These are phyloP conservation scores for Hirschioporus abietinus DNA, from an alignment of 768 basidiomycete species.

Conservation along the genomic window DNA sequence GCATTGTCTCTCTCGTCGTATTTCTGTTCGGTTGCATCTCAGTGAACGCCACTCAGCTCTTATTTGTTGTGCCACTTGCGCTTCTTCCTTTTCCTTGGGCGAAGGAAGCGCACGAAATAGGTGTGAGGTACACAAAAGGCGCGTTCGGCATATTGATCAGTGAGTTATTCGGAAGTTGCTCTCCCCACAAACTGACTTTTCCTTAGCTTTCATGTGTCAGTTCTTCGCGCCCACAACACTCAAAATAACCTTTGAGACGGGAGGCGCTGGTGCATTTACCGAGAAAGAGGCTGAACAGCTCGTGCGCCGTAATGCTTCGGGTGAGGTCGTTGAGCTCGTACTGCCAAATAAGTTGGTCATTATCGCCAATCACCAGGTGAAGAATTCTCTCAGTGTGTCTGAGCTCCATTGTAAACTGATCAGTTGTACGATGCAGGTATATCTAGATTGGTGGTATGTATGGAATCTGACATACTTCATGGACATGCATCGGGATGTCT, in stretches of 20 bases:
- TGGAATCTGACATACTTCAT: slow-evolving; percentile 80
- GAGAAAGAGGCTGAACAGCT: slow-evolving; percentile 52
- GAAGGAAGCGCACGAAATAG: slow-evolving; percentile 54
- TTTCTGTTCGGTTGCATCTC: slow-evolving; percentile 64
- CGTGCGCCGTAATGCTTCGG: slow-evolving; percentile 49
- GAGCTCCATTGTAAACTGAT: background rate
- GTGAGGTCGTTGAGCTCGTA: slow-evolving; percentile 54
- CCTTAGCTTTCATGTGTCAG: slow-evolving; percentile 68
- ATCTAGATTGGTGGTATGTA: slow-evolving; percentile 81
- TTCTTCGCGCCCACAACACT: slow-evolving; percentile 78
- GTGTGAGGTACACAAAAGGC: slow-evolving; percentile 78
- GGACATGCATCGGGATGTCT: slow-evolving; percentile 63
- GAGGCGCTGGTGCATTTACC: slow-evolving; percentile 61
- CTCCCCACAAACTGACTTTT: background rate
- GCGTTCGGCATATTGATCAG: slow-evolving; percentile 72
- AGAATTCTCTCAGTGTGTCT: slow-evolving; percentile 12
- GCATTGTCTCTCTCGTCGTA: slow-evolving; percentile 45
- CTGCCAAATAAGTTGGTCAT: slow-evolving; percentile 77
- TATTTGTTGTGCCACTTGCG: slow-evolving; percentile 62
- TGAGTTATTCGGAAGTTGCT: slow-evolving; percentile 30
- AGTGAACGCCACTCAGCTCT: slow-evolving; percentile 69
- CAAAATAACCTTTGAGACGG: slow-evolving; percentile 65
- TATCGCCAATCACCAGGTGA: slow-evolving; percentile 91
- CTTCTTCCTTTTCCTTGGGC: slow-evolving; percentile 57
- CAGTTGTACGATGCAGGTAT: slow-evolving; percentile 39